Percentiles rank a stretch among this genome's conserved stretches.
Evolutionary conservation across 148 eudicot species (phyloP).

Genomic region (Rhododendron ferrugineum): DNA sequence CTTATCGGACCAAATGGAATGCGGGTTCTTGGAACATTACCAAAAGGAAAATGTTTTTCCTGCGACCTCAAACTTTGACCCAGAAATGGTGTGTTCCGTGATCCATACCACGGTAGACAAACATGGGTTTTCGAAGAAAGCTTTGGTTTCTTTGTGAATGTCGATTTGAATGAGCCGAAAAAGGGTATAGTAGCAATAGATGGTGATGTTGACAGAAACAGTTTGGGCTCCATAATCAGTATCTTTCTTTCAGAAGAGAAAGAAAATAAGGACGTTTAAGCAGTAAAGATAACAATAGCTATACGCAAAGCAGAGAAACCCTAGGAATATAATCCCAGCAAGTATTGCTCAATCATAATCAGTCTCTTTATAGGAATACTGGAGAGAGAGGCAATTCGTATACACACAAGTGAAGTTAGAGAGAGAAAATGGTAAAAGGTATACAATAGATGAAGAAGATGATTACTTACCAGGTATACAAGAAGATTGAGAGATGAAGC

Average conservation of each 20-base stretch:
- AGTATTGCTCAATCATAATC: constrained; percentile 24
- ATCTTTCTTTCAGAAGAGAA: background rate
- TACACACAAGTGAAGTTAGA: background rate
- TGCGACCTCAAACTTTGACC: constrained; percentile 38
- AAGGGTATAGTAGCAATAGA: constrained; percentile 43
- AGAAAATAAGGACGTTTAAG: background rate
- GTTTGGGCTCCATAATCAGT: constrained; percentile 49
- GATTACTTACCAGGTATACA: constrained; percentile 9
- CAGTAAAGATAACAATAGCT: background rate
- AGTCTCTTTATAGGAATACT: background rate
- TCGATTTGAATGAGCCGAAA: constrained; percentile 39
- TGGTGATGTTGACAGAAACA: constrained; percentile 32
- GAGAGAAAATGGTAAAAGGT: constrained; percentile 7
- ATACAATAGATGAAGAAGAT: background rate
- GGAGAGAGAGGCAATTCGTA: background rate
- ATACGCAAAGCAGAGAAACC: background rate
- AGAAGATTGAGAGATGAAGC: background rate
- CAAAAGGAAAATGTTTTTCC: constrained; percentile 22
- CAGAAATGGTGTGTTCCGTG: constrained; percentile 34
- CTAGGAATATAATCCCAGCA: background rate
- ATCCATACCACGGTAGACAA: constrained; percentile 18
- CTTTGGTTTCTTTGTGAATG: constrained; percentile 25
- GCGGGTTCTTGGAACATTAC: constrained; percentile 39
- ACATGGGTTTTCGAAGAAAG: constrained; percentile 21
- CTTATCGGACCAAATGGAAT: constrained; percentile 37